Evolutionary conservation across 805 yeast genomes (phyloP).

Genomic region (Lipomyces orientalis): DNA sequence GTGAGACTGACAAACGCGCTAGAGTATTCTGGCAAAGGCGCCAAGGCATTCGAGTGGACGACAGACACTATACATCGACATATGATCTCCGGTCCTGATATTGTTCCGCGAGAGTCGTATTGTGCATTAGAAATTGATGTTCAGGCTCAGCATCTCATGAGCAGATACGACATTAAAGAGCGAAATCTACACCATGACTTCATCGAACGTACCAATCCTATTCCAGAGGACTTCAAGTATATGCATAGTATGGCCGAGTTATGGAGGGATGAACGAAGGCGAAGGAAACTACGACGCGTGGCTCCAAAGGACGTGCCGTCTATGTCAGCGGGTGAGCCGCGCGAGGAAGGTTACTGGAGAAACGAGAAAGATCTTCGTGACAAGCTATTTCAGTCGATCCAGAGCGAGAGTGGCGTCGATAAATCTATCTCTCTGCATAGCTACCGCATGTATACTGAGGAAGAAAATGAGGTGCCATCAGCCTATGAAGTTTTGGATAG

Average conservation of each 20-base stretch:
- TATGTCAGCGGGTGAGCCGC: slow-evolving; percentile 12
- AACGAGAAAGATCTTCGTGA: slow-evolving; percentile 12
- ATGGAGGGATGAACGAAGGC: slow-evolving; percentile 55
- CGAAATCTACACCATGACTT: slow-evolving; percentile 60
- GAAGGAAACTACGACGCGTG: slow-evolving; percentile 16
- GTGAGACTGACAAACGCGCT: background rate
- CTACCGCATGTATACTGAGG: background rate
- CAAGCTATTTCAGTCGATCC: slow-evolving; percentile 1
- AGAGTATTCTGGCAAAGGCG: background rate
- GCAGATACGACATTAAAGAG: slow-evolving; percentile 54
- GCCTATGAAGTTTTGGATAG: slow-evolving; percentile 18
- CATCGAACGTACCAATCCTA: slow-evolving; percentile 44
- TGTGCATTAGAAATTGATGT: slow-evolving; percentile 76
- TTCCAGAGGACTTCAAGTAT: slow-evolving; percentile 34
- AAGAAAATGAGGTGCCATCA: slow-evolving; percentile 5
- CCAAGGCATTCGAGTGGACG: slow-evolving; percentile 20
- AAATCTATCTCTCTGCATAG: background rate
- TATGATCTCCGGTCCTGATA: slow-evolving; percentile 24
- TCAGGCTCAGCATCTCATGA: slow-evolving; percentile 62
- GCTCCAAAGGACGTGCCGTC: slow-evolving; percentile 11
- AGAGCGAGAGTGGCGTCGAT: background rate
- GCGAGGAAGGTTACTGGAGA: slow-evolving; percentile 14
- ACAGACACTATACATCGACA: slow-evolving; percentile 13
- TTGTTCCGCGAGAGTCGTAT: slow-evolving; percentile 62
- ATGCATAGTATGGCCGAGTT: slow-evolving; percentile 50